Evolutionary conservation across 257 asterid species (phyloP).

Genomic region (Mentha longifolia): DNA sequence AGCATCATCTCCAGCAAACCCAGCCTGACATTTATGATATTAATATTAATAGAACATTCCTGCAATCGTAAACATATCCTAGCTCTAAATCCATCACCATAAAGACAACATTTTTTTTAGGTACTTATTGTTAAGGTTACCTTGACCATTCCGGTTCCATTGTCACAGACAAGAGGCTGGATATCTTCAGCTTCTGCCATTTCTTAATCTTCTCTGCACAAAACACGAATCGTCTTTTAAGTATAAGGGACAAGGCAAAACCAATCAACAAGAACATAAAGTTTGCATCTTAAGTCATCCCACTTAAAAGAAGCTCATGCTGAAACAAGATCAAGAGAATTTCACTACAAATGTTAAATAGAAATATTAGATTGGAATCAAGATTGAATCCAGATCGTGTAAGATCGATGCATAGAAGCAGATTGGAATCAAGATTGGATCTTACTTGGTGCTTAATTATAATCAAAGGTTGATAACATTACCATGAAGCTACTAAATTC

Average conservation of each 20-base stretch:
- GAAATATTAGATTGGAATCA: neutral
- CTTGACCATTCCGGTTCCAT: slow-evolving; percentile 61
- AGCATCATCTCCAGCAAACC: slow-evolving; percentile 67
- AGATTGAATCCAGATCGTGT: neutral
- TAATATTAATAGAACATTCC: neutral
- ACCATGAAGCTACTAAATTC: neutral
- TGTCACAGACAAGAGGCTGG: slow-evolving; percentile 57
- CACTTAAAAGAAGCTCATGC: neutral
- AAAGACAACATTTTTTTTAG: neutral
- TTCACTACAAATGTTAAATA: neutral
- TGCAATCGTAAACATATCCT: neutral
- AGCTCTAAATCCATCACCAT: neutral
- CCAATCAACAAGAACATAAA: neutral
- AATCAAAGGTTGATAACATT: neutral
- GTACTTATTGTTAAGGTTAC: slow-evolving; percentile 21
- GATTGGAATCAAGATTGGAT: neutral
- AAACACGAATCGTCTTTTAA: slow-evolving; percentile 19
- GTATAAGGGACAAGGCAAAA: neutral
- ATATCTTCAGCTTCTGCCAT: slow-evolving; percentile 60
- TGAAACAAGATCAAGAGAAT: neutral
- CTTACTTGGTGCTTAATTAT: neutral
- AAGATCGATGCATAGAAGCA: slow-evolving; percentile 8
- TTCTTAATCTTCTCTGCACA: slow-evolving; percentile 34
- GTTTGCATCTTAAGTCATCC: slow-evolving; percentile 1
- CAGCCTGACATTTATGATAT: slow-evolving; percentile 45